Evolutionary conservation across 495 filamentous ascomycete genomes (phyloP).

Genomic region (Cenococcum geophilum): DNA sequence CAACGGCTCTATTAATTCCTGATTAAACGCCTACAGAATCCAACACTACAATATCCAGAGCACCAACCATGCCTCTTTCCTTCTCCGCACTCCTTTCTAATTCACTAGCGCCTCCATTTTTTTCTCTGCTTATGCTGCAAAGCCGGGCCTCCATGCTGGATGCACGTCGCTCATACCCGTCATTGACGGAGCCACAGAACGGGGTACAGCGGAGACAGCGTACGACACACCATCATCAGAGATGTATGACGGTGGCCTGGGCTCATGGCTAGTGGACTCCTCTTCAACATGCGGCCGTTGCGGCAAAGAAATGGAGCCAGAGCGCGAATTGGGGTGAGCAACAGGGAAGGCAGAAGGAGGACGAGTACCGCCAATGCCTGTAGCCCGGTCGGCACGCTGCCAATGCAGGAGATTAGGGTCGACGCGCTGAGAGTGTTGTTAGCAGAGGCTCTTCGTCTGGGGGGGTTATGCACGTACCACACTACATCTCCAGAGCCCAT

Average conservation of each 20-base stretch:
- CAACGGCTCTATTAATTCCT: too few species aligned
- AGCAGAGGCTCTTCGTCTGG: background rate
- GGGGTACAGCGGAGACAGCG: conserved; percentile 55
- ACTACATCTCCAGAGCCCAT: conserved; percentile 75
- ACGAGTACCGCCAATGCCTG: background rate
- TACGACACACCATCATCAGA: conserved; percentile 68
- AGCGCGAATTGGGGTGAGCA: conserved; percentile 12
- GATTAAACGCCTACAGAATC: too few species aligned
- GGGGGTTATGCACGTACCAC: conserved; percentile 54
- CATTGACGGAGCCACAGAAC: conserved; percentile 38
- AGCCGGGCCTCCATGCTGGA: conserved; percentile 29
- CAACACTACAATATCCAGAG: too few species aligned
- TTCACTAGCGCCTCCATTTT: background rate
- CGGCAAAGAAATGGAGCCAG: background rate
- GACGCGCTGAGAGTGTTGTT: conserved; percentile 50
- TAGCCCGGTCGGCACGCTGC: conserved; percentile 51
- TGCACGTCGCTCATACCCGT: conserved; percentile 27
- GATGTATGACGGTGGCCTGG: conserved; percentile 62
- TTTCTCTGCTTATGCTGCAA: conserved; percentile 9
- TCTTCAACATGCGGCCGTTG: background rate
- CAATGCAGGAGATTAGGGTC: conserved; percentile 77
- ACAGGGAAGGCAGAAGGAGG: conserved; percentile 8
- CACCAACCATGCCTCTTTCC: too few species aligned
- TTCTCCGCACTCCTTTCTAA: too few species aligned
- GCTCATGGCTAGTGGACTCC: conserved; percentile 12